Evolutionary conservation across 495 filamentous ascomycete species (phyloP).

Genomic region (Penicillium tannophilum): DNA sequence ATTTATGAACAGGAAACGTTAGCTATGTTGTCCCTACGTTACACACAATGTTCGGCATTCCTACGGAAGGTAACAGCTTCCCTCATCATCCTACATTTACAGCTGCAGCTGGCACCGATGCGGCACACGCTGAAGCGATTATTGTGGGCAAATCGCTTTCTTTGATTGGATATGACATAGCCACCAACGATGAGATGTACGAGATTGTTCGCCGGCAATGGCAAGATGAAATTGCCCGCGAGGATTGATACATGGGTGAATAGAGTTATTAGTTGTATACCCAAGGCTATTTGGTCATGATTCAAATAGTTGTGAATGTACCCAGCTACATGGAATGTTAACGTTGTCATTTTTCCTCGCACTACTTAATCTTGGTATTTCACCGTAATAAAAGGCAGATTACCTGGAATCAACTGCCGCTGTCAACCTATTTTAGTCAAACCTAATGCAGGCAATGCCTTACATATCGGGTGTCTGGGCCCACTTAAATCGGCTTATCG

Average conservation of each 20-base stretch:
- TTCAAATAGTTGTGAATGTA: not conserved
- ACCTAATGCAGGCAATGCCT: constrained; percentile 1
- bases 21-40: constrained; percentile 66
- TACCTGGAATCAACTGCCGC: constrained; percentile 1
- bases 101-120: constrained; percentile 54
- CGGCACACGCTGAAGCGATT: constrained; percentile 53
- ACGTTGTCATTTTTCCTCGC: too few species aligned
- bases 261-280: too few species aligned
- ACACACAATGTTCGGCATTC: constrained; percentile 60
- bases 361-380: too few species aligned
- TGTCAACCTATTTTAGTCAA: not conserved
- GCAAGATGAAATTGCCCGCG: constrained; percentile 26
- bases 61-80: constrained; percentile 42
- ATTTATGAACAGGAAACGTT: constrained; percentile 52
- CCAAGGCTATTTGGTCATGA: too few species aligned
- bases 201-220: constrained; percentile 34
- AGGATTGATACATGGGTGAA: not conserved
- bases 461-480: not conserved
- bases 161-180: constrained; percentile 55
- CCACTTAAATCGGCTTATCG: constrained; percentile 5
- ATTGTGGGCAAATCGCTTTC: constrained; percentile 59
- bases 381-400: too few species aligned
- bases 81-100: constrained; percentile 65
- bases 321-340: not conserved
- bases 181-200: constrained; percentile 47